Percentiles rank a stretch among this genome's conserved stretches.
Evolutionary conservation across 164 flowering plant species (phyloP).

Genomic region (Chloranthus sessilifolius): DNA sequence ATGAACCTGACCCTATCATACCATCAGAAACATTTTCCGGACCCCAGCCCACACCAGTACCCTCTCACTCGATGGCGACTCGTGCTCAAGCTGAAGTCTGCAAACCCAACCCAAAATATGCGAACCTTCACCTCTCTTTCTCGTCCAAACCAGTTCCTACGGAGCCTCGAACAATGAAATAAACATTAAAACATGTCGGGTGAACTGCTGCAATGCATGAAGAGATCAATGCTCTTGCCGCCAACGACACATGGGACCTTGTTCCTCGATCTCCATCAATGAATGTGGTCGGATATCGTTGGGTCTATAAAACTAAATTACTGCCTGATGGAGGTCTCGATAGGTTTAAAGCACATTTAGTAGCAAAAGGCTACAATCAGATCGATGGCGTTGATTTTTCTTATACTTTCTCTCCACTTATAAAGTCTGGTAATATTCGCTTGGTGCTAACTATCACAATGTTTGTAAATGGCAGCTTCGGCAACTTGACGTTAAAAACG

Average conservation of each 20-base stretch:
- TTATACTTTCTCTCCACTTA: not conserved
- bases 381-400: not conserved
- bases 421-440: not conserved
- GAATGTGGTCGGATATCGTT: not conserved
- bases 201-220: not conserved
- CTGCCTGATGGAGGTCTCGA: not conserved
- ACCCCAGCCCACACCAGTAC: too few species aligned
- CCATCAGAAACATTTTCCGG: too few species aligned
- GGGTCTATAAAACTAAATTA: constrained; percentile 1
- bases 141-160: not conserved
- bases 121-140: not conserved
- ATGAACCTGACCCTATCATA: too few species aligned
- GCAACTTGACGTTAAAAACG: not conserved
- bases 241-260: not conserved
- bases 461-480: not conserved
- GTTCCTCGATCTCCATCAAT: not conserved
- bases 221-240: not conserved
- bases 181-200: not conserved
- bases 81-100: too few species aligned
- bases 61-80: too few species aligned
- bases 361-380: constrained; percentile 1
- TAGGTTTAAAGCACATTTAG: not conserved
- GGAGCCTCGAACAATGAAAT: not conserved
- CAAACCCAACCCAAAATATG: not conserved
- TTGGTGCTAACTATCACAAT: not conserved